Evolutionary conservation across 2,329 filamentous ascomycete genomes (phyloP).

Genomic region (Metarhizium humberi): DNA sequence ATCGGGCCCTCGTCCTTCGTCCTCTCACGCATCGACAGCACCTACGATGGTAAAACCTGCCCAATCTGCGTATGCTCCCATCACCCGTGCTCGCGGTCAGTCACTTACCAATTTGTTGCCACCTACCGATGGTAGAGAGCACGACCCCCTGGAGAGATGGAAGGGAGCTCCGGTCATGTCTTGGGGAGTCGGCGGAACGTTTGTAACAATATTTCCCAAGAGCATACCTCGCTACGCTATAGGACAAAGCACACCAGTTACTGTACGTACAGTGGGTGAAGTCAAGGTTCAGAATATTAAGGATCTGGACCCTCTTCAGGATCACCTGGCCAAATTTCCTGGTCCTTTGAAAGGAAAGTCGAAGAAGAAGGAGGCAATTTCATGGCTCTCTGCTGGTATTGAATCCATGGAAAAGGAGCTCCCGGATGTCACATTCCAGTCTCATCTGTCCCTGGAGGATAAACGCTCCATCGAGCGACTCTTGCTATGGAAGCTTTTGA

Average conservation of each 20-base stretch:
- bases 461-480: conserved; percentile 72
- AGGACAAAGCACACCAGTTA: conserved; percentile 61
- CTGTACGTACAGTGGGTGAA: conserved; percentile 74
- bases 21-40: conserved; percentile 36
- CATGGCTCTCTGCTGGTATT: conserved; percentile 74
- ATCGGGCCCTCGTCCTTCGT: conserved; percentile 44
- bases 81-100: conserved; percentile 37
- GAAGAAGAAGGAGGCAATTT: conserved; percentile 87
- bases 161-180: conserved; percentile 77
- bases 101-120: conserved; percentile 50
- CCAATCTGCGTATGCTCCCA: conserved; percentile 19
- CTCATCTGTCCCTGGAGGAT: conserved; percentile 46
- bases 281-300: conserved; percentile 70
- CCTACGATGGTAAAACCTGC: conserved; percentile 19
- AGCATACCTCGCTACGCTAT: conserved; percentile 79
- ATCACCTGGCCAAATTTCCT: conserved; percentile 72
- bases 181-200: conserved; percentile 78
- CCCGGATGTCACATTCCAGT: conserved; percentile 39
- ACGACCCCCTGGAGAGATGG: conserved; percentile 81
- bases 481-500: conserved; percentile 79
- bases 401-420: conserved; percentile 56
- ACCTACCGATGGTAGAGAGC: conserved; percentile 56
- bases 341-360: conserved; percentile 81
- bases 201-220: conserved; percentile 81
- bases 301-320: conserved; percentile 60